phyloP scores from a whole-genome alignment of 441 rosid genomes.

The Arabidopsis hybrid region DNA sequence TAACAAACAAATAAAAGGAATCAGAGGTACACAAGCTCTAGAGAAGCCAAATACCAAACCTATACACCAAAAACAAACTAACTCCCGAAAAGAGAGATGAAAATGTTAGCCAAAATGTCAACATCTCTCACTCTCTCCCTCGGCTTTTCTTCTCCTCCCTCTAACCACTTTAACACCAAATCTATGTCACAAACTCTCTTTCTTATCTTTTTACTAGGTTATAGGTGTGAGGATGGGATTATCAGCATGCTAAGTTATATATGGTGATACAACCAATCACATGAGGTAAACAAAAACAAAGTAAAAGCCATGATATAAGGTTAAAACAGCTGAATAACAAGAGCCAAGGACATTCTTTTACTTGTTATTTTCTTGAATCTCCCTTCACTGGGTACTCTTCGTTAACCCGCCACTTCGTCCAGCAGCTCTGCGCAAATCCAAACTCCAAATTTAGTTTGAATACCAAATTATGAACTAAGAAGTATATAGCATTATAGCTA shows the following conservation, averaged over 20 bases:
- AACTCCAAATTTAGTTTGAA: conserved; percentile 10
- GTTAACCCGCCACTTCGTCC: conserved; percentile 70
- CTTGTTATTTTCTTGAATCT: conserved; percentile 46
- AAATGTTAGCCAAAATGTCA: conserved; percentile 44
- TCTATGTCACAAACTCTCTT: conserved; percentile 35
- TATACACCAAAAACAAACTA: conserved; percentile 38
- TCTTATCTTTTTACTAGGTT: conserved; percentile 16
- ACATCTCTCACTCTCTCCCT: conserved; percentile 30
- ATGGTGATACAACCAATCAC: conserved; percentile 57
- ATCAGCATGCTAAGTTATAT: conserved; percentile 50
- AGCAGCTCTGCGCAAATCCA: conserved; percentile 57
- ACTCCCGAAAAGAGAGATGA: conserved; percentile 18
- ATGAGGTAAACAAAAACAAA: conserved; percentile 29
- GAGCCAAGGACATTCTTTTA: conserved; percentile 56
- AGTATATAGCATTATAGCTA: not conserved
- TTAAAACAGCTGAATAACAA: conserved; percentile 40
- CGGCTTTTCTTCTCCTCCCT: conserved; percentile 33
- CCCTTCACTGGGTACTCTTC: conserved; percentile 82
- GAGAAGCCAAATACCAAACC: conserved; percentile 29
- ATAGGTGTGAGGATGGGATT: conserved; percentile 45
- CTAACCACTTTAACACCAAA: conserved; percentile 20
- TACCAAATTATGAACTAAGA: not conserved
- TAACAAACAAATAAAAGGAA: conserved; percentile 37
- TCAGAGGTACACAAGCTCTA: conserved; percentile 29
- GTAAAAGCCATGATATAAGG: conserved; percentile 32